A percentile compares a stretch with the other conserved stretches of the same genome.
phyloP scores from a whole-genome alignment of 2,329 filamentous ascomycete species.

The Helotiales sp. region DNA sequence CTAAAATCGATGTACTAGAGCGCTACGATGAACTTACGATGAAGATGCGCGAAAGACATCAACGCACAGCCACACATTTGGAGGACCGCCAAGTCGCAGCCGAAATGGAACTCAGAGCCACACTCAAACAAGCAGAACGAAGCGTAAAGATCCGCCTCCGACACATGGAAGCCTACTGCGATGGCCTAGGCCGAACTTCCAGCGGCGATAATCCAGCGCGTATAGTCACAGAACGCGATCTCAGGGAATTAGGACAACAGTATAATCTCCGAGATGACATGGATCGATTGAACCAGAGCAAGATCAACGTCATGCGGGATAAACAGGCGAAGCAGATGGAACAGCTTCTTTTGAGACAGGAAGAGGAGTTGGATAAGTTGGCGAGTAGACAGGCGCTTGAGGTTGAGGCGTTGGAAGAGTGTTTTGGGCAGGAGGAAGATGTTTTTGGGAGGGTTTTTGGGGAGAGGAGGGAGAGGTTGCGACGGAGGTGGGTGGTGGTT shows the following conservation, averaged over 20 bases:
- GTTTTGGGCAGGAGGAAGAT: conserved; percentile 52
- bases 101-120: conserved; percentile 58
- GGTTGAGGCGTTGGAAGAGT: conserved; percentile 47
- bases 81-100: conserved; percentile 63
- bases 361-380: conserved; percentile 50
- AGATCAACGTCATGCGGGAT: conserved; percentile 66
- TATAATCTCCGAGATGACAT: conserved; percentile 61
- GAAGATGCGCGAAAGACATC: conserved; percentile 56
- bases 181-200: conserved; percentile 48
- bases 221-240: conserved; percentile 58
- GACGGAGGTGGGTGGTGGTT: conserved; percentile 52
- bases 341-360: conserved; percentile 55
- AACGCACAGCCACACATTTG: conserved; percentile 52
- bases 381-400: conserved; percentile 48
- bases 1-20: conserved; percentile 48
- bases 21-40: conserved; percentile 49
- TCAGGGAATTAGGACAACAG: conserved; percentile 59
- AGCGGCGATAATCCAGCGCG: conserved; percentile 45
- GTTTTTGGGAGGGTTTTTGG: conserved; percentile 45
- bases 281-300: conserved; percentile 57
- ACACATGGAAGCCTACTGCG: conserved; percentile 67
- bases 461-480: conserved; percentile 45
- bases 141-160: conserved; percentile 58
- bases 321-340: conserved; percentile 62
- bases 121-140: conserved; percentile 56